Percentiles rank a stretch among this genome's conserved stretches.
These are phyloP conservation scores for Lagerstroemia speciosa DNA, from an alignment of 345 rosid genomes.

Conservation along the genomic window DNA sequence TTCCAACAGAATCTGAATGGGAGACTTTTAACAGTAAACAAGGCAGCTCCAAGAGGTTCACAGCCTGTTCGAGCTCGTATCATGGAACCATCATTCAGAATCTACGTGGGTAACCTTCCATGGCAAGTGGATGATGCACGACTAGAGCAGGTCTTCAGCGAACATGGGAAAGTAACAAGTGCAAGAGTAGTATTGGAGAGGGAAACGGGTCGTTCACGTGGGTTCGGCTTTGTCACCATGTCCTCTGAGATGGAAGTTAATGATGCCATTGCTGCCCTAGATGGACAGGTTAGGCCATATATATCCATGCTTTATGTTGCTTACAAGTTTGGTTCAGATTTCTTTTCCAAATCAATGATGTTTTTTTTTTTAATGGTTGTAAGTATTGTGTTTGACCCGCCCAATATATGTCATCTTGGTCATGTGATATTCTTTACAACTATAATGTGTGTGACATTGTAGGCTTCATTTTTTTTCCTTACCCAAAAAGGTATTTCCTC, in stretches of 20 bases:
- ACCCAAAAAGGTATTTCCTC: no score
- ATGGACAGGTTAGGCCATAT: slow-evolving; percentile 61
- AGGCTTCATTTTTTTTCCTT: not conserved
- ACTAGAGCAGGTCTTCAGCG: slow-evolving; percentile 78
- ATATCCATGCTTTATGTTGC: not conserved
- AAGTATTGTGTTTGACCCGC: not conserved
- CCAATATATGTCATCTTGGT: not conserved
- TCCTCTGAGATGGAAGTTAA: slow-evolving; percentile 65
- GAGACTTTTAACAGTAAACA: slow-evolving; percentile 71
- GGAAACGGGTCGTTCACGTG: slow-evolving; percentile 91
- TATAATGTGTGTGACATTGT: not conserved
- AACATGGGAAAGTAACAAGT: slow-evolving; percentile 80
- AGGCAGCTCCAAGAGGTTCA: slow-evolving; percentile 86
- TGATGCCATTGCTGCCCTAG: slow-evolving; percentile 86
- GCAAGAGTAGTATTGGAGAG: slow-evolving; percentile 77
- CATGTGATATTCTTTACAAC: not conserved
- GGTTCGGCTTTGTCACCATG: slow-evolving; percentile 93
- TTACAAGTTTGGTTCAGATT: not conserved
- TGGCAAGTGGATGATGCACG: slow-evolving; percentile 76
- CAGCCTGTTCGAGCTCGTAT: slow-evolving; percentile 53
- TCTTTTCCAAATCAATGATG: not conserved
- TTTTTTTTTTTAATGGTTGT: not conserved
- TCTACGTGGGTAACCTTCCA: slow-evolving; percentile 85
- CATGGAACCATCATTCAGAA: slow-evolving; percentile 40
- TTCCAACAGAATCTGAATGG: slow-evolving; percentile 60